Base-by-base conservation (phyloP, 2,329 filamentous ascomycete species). In the Alternaria metachromatica region DNA sequence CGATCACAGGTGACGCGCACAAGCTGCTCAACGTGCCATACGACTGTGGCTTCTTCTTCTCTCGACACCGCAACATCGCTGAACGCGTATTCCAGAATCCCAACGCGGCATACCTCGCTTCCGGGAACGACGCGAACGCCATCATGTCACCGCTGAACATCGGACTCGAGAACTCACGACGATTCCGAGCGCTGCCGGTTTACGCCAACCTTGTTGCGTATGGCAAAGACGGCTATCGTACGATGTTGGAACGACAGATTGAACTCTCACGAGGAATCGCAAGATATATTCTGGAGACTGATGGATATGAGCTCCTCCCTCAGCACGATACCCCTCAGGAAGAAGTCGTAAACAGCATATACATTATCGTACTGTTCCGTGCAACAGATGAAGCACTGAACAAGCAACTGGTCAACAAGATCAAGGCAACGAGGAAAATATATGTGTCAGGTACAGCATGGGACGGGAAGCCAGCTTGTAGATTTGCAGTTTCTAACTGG, bases 21-120 rank as follows among this genome's bases (percentile, higher is more conserved):
- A 97, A 97, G 76, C 82, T 97, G n/a, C 86, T 98, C 64, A 97
- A 97, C 70, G 93, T 97, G 49, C 94, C 95, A 0, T 97, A 97
- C 73, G 95, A 97, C 79, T 94, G 91, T 72, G 95, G 94, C 46
- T 91, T 97, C 80, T 96, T 97, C 84, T 87, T 97, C 71, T 93
- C 90, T 55, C 88, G 89, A 18, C 87, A 67, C 44, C 62, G 41
- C 20, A 60, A 49, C 26, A 62, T 65, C 25, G 51, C 56, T 30
- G 45, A 58, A 15, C 61, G 54, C 21, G 55, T 56, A 7, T 62
- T 65, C 7, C 55, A 67, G 18, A 97, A 97, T 80, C 88, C 92
- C 30, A 94, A 94, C 76, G 94, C 95, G 3, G 92, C 90, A 2
- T 97, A 97, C 75, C 87, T 97, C 49, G 81, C 84, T 6, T 79